phyloP scores from a whole-genome alignment of 192 early-diverging fungal species.

The Pilaira anomala region DNA sequence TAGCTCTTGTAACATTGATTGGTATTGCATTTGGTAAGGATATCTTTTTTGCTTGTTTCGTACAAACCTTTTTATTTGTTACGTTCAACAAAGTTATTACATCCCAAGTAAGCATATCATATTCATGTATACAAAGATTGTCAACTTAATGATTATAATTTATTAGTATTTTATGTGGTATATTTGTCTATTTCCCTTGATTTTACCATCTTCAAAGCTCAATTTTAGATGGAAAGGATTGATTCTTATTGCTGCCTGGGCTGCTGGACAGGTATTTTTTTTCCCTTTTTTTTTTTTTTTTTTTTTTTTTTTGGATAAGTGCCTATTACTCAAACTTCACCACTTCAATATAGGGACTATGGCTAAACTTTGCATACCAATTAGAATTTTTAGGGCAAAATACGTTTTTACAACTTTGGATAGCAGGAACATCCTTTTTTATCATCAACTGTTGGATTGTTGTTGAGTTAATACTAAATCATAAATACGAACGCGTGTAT shows the following conservation, averaged over 20 bases:
- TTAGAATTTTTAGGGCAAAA: constrained; percentile 87
- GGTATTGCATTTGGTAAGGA: constrained; percentile 77
- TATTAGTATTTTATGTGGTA: constrained; percentile 99
- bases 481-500: constrained; percentile 50
- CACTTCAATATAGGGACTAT: constrained; percentile 61
- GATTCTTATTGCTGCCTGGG: constrained; percentile 62
- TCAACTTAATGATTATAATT: constrained; percentile 27
- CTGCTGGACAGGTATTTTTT: constrained; percentile 63
- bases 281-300: constrained; percentile 21
- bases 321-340: background rate
- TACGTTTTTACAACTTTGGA: constrained; percentile 75
- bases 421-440: constrained; percentile 72
- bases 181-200: constrained; percentile 83
- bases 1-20: constrained; percentile 58
- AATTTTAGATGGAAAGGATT: constrained; percentile 49
- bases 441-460: constrained; percentile 71
- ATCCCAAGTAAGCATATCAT: constrained; percentile 63
- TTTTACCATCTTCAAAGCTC: constrained; percentile 65
- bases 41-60: constrained; percentile 83
- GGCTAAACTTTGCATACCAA: constrained; percentile 81
- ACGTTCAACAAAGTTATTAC: constrained; percentile 97
- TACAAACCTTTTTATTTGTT: constrained; percentile 96
- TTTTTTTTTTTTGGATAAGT: too few species aligned
- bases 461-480: constrained; percentile 46
- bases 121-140: constrained; percentile 45